phyloP scores from a whole-genome alignment of 1,284 basidiomycete genomes.

The Cronartium ribicola region DNA sequence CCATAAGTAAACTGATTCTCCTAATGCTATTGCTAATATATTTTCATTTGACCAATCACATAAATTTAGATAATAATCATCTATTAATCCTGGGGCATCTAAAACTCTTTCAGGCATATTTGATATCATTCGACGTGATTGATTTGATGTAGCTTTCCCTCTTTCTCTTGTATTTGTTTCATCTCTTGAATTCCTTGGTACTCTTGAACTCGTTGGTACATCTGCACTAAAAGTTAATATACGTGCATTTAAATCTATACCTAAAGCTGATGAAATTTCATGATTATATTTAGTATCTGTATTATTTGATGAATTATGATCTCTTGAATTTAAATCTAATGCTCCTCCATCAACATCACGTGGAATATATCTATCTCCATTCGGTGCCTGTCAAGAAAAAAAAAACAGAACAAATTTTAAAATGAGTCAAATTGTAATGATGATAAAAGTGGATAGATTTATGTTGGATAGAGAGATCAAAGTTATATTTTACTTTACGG shows the following conservation, averaged over 20 bases:
- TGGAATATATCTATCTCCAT: constrained; percentile 38
- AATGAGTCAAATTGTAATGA: no score
- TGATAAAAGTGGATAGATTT: background rate
- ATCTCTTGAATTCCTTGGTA: constrained; percentile 48
- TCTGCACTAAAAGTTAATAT: constrained; percentile 55
- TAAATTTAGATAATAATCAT: constrained; percentile 97
- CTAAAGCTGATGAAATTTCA: constrained; percentile 47
- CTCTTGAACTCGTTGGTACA: constrained; percentile 47
- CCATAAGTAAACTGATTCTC: constrained; percentile 82
- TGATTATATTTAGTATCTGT: constrained; percentile 46
- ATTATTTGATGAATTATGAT: background rate
- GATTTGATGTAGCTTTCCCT: constrained; percentile 48
- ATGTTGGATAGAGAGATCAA: background rate
- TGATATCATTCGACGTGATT: constrained; percentile 70
- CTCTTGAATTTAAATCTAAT: constrained; percentile 19
- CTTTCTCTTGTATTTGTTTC: constrained; percentile 49
- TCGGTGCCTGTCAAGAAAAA: constrained; percentile 11
- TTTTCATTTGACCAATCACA: constrained; percentile 84
- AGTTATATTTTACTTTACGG: constrained; percentile 10
- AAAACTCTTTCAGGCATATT: constrained; percentile 82
- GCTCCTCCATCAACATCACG: constrained; percentile 29
- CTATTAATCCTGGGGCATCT: constrained; percentile 88
- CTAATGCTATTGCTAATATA: constrained; percentile 79
- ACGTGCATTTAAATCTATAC: constrained; percentile 52
- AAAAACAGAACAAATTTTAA: no score